Base-by-base conservation (phyloP, 495 filamentous ascomycete species). In the Penicillium cataractarum region DNA sequence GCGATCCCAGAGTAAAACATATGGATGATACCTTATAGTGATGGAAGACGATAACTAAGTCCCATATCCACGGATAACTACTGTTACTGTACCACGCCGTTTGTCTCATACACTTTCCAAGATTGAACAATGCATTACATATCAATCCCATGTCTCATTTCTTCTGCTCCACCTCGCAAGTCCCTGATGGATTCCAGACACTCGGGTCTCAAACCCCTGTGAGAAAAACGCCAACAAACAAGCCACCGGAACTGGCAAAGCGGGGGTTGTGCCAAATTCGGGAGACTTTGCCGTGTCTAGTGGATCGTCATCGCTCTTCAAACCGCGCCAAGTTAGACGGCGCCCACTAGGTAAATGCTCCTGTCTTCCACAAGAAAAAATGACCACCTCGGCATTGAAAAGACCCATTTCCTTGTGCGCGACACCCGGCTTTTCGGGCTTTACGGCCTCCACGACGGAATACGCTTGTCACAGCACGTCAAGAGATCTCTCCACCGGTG, bases 261-360 rank as follows among this genome's bases (percentile, higher is more conserved):
- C 62, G 62, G 62, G 26, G 6, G 10, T 26, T 32, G 29, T 60
- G 24, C 62, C 62, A 52, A 26, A 56, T 64, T n/a, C 9, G 57
- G 62, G 29, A 32, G 37, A 31, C 1, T 26, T 19, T 19, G 55
- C 57, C 62, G 62, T 31, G 37, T 19, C 21, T 21, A 40, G 62
- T 64, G 62, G 62, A 56, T 42, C 51, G 17, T 26, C 21, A 17
- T 31, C 39, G 51, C 51, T 46, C 35, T 8, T 48, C 50, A 42
- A 21, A 6, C 24, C 26, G 31, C 51, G 51, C 51, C 31, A 54
- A 53, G 50, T 13, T 33, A 19, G 19, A 33, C 51, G 51, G 51
- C 51, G 19, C 29, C 27, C 27, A 54, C 51, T 32, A 54, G 51
- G n/a, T 54, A 32, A 54, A 54, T 54, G 51, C 51, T 54, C 51